phyloP scores from a whole-genome alignment of 2,329 filamentous ascomycete species.

The Trichoderma sp. region DNA sequence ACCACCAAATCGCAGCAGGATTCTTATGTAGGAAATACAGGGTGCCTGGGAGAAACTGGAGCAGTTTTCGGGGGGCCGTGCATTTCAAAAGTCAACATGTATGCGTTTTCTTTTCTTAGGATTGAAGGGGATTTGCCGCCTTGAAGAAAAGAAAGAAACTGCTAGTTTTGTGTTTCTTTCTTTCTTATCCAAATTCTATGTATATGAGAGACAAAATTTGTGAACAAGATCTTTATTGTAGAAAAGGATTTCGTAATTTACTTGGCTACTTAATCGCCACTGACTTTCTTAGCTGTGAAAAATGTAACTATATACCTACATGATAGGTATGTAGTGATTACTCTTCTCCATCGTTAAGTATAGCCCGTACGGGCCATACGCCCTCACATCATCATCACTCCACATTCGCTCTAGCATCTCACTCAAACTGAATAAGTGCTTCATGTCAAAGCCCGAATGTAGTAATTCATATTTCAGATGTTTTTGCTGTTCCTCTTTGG shows the following conservation, averaged over 20 bases:
- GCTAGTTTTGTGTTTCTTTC: not conserved
- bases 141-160: not conserved
- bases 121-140: not conserved
- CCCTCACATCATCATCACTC: not conserved
- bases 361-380: slow-evolving; percentile 1
- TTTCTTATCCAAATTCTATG: not conserved
- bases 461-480: not conserved
- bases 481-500: not conserved
- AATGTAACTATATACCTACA: not conserved
- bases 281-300: too few species aligned
- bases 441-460: not conserved
- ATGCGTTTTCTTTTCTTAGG: not conserved
- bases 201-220: not conserved
- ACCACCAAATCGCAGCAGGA: too few species aligned
- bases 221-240: not conserved
- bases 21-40: not conserved
- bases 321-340: not conserved
- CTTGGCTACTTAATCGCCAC: not conserved
- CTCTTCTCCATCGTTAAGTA: not conserved
- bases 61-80: not conserved
- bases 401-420: not conserved
- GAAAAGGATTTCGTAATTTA: not conserved
- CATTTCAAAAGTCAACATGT: not conserved
- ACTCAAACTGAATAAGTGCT: not conserved
- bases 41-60: not conserved